Percentiles rank a stretch among this genome's conserved stretches.
These are phyloP conservation scores for Epicoccum nigrum DNA, from an alignment of 2,329 filamentous ascomycete genomes.

Conservation along the genomic window DNA sequence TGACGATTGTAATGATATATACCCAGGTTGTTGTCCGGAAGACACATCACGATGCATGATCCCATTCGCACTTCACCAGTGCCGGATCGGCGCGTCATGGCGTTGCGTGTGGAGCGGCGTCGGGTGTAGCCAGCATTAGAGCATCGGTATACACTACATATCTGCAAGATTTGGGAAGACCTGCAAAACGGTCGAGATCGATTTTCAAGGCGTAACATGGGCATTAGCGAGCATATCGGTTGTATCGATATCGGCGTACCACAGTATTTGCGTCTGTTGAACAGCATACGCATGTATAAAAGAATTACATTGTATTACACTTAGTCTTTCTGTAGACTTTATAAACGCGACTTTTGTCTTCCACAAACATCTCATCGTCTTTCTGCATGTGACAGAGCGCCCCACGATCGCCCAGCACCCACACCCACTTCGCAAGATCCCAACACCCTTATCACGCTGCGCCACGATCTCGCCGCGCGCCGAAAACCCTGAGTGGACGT, in stretches of 20 bases:
- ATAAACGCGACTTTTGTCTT: no score
- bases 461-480: conserved; percentile 2
- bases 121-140: background rate
- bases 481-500: conserved; percentile 6
- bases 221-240: conserved; percentile 3
- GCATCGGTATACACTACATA: conserved; percentile 2
- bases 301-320: no score
- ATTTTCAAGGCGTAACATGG: background rate
- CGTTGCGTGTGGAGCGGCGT: conserved; percentile 2
- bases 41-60: conserved; percentile 14
- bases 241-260: conserved; percentile 4
- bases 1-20: conserved; percentile 40
- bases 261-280: background rate
- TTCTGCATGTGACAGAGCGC: conserved; percentile 6
- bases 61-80: background rate
- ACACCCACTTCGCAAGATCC: conserved; percentile 2
- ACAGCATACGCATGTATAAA: background rate
- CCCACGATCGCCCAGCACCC: background rate
- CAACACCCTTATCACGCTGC: background rate
- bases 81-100: conserved; percentile 5
- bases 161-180: conserved; percentile 10
- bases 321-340: no score
- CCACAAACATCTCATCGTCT: no score
- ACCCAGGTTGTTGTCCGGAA: conserved; percentile 31
- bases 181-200: background rate